These are phyloP conservation scores for Epichloe bromicola DNA, from an alignment of 2,329 filamentous ascomycete genomes.

Conservation along the genomic window DNA sequence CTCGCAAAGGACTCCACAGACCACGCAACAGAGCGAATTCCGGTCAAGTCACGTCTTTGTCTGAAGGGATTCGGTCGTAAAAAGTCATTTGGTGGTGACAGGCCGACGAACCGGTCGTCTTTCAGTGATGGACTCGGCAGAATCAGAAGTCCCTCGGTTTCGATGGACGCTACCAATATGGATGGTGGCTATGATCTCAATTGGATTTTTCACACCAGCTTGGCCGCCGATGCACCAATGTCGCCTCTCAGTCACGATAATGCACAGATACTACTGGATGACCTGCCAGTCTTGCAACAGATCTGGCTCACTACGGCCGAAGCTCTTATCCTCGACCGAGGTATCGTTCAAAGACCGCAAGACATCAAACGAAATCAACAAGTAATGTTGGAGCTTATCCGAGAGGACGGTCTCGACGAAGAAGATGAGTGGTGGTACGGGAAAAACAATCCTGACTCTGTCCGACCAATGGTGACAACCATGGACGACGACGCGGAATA, in stretches of 20 bases:
- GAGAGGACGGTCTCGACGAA: slow-evolving; percentile 44
- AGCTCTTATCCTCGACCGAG: slow-evolving; percentile 44
- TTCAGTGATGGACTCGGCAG: slow-evolving; percentile 14
- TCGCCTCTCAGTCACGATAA: slow-evolving; percentile 37
- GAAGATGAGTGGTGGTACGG: slow-evolving; percentile 53
- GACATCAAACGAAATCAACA: slow-evolving; percentile 52
- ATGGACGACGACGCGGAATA: slow-evolving; percentile 38
- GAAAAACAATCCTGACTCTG: slow-evolving; percentile 37
- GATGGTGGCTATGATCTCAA: slow-evolving; percentile 19
- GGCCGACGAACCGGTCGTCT: slow-evolving; percentile 10
- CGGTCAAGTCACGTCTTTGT: slow-evolving; percentile 37
- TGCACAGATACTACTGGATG: slow-evolving; percentile 35
- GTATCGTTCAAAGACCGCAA: slow-evolving; percentile 42
- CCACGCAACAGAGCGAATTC: slow-evolving; percentile 20
- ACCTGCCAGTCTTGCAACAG: slow-evolving; percentile 44
- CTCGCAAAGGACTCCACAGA: slow-evolving; percentile 37
- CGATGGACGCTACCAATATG: slow-evolving; percentile 18
- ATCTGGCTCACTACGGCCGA: slow-evolving; percentile 53
- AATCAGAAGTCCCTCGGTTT: slow-evolving; percentile 16
- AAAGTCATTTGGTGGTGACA: slow-evolving; percentile 31
- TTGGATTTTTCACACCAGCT: slow-evolving; percentile 44
- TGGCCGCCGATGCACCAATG: slow-evolving; percentile 52
- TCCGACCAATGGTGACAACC: slow-evolving; percentile 35
- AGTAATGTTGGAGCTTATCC: slow-evolving; percentile 51
- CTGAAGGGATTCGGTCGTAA: slow-evolving; percentile 44